Evolutionary conservation across 768 basidiomycete genomes (phyloP), one percentile per base, ranked within the genome.

Genomic region (Suillus weaverae): DNA sequence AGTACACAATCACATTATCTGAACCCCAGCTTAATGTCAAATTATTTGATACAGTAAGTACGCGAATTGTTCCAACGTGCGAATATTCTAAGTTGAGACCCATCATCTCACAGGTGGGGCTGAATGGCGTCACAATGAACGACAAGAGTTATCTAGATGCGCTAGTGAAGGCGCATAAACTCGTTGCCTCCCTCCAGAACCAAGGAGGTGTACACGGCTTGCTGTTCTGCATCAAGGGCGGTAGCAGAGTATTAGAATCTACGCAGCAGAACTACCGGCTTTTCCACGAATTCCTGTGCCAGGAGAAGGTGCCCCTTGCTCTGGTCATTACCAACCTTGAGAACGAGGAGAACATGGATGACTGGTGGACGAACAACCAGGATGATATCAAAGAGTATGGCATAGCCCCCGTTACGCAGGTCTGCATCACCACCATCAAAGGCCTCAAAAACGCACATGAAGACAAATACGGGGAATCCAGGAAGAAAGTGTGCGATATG

Each of bases 171-270:
- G 73, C 76, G 14, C 74, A 78, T 32, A 63, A 51, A 50, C 61
- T 83, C 18, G 66, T 84, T 66, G 69, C 71, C 41, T 66, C 64
- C 1, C 73, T 83, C 33, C 70, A 75, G 22, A 54, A 60, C 36
- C 67, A 68, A 5, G 77, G 71, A 39, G 81, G 83, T 9, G 68
- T 83, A 46, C 77, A 73, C 66, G 75, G 83, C 32, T 76, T 83
- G 38, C 64, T 83, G 32, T 74, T 77, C 55, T 76, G 76, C 68
- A 77, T 22, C 66, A 76, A 64, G 65, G 64, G 61, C 46, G 73
- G 74, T 5, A 51, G 32, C 36, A 72, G 75, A 67, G 71, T 76
- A 62, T 77, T 70, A 5, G 54, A 48, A 4, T 71, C 66, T 33
- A 74, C 66, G 69, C 67, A 69, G 56, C 70, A 70, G 5, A 77